A percentile compares a stretch with the other conserved stretches of the same genome.
Evolutionary conservation across 768 basidiomycete species (phyloP).

Genomic region (Filobasidium wieringae): DNA sequence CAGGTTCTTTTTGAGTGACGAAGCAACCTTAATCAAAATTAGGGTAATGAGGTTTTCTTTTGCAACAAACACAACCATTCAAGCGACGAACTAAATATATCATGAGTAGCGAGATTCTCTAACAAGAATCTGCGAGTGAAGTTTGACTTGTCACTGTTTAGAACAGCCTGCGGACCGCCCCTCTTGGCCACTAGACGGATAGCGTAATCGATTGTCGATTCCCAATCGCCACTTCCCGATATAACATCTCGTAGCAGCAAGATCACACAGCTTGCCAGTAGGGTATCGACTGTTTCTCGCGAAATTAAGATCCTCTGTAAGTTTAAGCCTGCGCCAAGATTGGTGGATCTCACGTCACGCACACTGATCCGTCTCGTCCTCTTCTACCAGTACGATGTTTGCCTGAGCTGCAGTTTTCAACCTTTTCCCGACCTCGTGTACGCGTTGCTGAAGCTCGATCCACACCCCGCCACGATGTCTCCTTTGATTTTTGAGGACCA

Average conservation of each 20-base stretch:
- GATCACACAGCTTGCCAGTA: conserved; percentile 24
- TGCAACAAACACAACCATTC: not conserved
- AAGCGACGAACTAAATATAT: conserved; percentile 19
- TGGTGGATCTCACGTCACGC: conserved; percentile 15
- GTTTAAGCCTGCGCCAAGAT: not conserved
- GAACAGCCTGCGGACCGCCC: conserved; percentile 26
- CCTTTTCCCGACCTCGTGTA: not conserved
- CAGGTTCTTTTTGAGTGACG: conserved; percentile 26
- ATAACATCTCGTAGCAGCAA: conserved; percentile 27
- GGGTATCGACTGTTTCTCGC: conserved; percentile 19
- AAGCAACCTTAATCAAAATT: conserved; percentile 12
- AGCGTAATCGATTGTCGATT: conserved; percentile 27
- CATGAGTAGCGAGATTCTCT: conserved; percentile 26
- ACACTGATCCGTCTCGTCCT: conserved; percentile 19
- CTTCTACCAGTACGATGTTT: conserved; percentile 2
- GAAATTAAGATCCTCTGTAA: not conserved
- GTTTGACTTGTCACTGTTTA: conserved; percentile 13
- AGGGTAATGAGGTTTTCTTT: not conserved
- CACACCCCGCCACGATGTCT: not conserved
- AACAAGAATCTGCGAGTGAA: conserved; percentile 27
- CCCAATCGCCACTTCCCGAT: conserved; percentile 23
- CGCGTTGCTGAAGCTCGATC: not conserved
- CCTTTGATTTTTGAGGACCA: conserved; percentile 5
- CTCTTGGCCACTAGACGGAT: conserved; percentile 22
- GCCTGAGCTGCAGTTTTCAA: conserved; percentile 4